A percentile compares a stretch with the other conserved stretches of the same genome.
These are phyloP conservation scores for Xylaria sp. DNA, from an alignment of 2,329 filamentous ascomycete genomes.

Conservation along the genomic window DNA sequence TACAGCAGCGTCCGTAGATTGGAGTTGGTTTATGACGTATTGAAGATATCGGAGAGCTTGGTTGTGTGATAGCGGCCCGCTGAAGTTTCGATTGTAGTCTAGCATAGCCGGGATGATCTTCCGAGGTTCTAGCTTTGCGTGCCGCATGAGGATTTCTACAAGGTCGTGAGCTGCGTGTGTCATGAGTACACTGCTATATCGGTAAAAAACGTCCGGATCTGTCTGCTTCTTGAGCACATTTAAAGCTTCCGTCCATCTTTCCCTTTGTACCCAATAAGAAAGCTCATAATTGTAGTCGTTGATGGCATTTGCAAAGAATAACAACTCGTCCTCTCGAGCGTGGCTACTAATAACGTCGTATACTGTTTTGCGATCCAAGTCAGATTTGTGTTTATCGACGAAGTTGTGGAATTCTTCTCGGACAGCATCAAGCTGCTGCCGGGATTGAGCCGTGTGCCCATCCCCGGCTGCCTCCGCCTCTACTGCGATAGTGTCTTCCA, in stretches of 20 bases:
- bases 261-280: conserved; percentile 96
- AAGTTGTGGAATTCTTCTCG: conserved; percentile 90
- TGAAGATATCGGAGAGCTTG: conserved; percentile 95
- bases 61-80: conserved; percentile 77
- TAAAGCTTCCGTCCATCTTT: conserved; percentile 89
- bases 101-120: conserved; percentile 93
- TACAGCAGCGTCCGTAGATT: conserved; percentile 84
- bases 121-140: conserved; percentile 83
- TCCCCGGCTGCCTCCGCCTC: conserved; percentile 83
- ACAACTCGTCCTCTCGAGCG: conserved; percentile 89
- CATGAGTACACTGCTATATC: conserved; percentile 97
- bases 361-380: conserved; percentile 89
- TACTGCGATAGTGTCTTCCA: conserved; percentile 94
- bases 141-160: conserved; percentile 96
- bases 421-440: conserved; percentile 75
- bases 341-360: conserved; percentile 98
- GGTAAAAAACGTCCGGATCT: conserved; percentile 92
- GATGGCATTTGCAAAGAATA: conserved; percentile 88
- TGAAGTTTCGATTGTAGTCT: conserved; percentile 87
- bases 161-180: conserved; percentile 84
- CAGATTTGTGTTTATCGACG: conserved; percentile 82
- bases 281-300: conserved; percentile 96
- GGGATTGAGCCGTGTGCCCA: conserved; percentile 75
- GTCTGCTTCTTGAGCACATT: conserved; percentile 93
- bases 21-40: conserved; percentile 88